Evolutionary conservation across 805 yeast species (phyloP), one percentile per base, ranked within the genome.

Genomic region (Candida easanensis): DNA sequence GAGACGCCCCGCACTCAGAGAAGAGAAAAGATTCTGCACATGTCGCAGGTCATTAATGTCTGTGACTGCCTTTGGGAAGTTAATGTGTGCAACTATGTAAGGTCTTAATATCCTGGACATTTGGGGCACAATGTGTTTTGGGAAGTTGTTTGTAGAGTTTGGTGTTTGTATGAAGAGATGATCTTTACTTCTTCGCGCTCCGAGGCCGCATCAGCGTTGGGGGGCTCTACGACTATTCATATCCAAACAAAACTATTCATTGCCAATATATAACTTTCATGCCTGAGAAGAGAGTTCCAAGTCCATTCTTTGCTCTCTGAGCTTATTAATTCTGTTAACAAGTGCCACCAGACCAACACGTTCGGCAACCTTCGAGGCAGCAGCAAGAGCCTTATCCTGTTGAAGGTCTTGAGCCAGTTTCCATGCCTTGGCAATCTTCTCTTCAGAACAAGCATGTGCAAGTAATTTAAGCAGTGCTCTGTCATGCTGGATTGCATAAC

Each of bases 351-450:
- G 61, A 25, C 78, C 82, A 42, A 79, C 73, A 46, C 96, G 74
- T 56, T 86, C 86, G 1, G 96, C 88, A 42, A 91, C 86, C 63
- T 84, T 84, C 13, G 78, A 69, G 1, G 97, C 96, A 0, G 97
- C 97, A 42, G 73, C 74, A 49, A 90, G 66, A 3, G 96, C 95
- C 52, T 84, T 80, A 48, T 85, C 91, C 51, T 80, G 84, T 52
- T 80, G 78, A 53, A 91, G 69, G 56, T 84, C 79, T 47, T 71
- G 74, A 7, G 80, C 89, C 22, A 93, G 61, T 26, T 84, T 80
- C 48, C 79, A 69, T 1, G 95, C 93, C 61, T 82, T 83, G 41
- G 74, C 74, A 32, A 75, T 61, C 42, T 81, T 76, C 33, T 79
- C 76, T 18, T 80, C 84, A 16, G 79, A 71, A 63, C 97, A 90